These are phyloP conservation scores for Fusarium verrucosum DNA, from an alignment of 2,329 filamentous ascomycete genomes.

Conservation along the genomic window DNA sequence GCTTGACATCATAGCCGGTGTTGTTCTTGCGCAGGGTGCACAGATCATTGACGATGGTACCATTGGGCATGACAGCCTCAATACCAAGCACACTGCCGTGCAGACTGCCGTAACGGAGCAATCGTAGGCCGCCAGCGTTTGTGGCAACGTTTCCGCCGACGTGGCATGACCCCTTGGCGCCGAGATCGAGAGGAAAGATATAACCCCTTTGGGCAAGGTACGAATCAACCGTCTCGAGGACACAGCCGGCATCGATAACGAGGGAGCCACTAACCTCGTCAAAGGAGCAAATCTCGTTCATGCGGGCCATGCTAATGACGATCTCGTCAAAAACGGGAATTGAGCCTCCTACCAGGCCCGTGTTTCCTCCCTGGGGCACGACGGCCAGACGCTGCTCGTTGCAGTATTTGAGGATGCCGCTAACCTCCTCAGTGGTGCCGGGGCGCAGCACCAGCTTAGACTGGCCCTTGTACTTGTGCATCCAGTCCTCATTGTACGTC, in stretches of 20 bases:
- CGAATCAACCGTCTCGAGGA: slow-evolving; percentile 88
- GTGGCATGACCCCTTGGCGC: slow-evolving; percentile 96
- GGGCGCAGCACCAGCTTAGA: slow-evolving; percentile 88
- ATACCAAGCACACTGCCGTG: slow-evolving; percentile 93
- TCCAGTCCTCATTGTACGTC: slow-evolving; percentile 97
- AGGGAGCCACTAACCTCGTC: slow-evolving; percentile 92
- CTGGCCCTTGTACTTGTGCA: slow-evolving; percentile 97
- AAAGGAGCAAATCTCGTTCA: slow-evolving; percentile 92
- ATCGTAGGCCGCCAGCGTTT: slow-evolving; percentile 89
- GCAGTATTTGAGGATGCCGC: slow-evolving; percentile 91
- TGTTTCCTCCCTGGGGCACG: slow-evolving; percentile 97
- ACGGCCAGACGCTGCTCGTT: slow-evolving; percentile 92
- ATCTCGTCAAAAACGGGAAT: slow-evolving; percentile 99
- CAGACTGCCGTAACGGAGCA: slow-evolving; percentile 91
- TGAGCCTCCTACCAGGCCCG: slow-evolving; percentile 92
- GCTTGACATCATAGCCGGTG: slow-evolving; percentile 96
- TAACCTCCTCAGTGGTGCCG: slow-evolving; percentile 84
- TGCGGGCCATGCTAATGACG: slow-evolving; percentile 86
- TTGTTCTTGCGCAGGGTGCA: slow-evolving; percentile 95
- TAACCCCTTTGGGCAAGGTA: slow-evolving; percentile 84
- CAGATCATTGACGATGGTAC: slow-evolving; percentile 90
- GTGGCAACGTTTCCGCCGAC: slow-evolving; percentile 96
- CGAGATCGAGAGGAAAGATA: slow-evolving; percentile 96
- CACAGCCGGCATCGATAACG: slow-evolving; percentile 89
- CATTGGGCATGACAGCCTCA: slow-evolving; percentile 92